These are phyloP conservation scores for Chernovozyma aurita DNA, from an alignment of 1,139 yeast species.

Conservation along the genomic window DNA sequence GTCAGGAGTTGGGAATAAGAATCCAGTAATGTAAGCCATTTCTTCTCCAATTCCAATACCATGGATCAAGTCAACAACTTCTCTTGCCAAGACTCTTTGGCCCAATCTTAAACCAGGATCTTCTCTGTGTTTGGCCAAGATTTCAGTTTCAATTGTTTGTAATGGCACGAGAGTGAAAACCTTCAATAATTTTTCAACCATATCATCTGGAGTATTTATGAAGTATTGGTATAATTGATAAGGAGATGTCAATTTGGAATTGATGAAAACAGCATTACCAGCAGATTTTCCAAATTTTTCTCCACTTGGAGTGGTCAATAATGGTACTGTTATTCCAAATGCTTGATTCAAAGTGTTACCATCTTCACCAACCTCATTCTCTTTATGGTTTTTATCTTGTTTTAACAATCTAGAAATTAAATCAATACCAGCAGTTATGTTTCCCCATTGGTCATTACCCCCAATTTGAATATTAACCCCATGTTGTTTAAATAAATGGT, in stretches of 20 bases:
- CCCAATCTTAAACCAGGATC: constrained; percentile 67
- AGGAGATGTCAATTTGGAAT: constrained; percentile 65
- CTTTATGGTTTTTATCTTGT: constrained; percentile 10
- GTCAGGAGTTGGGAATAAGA: constrained; percentile 60
- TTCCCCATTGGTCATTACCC: constrained; percentile 98
- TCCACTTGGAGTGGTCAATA: constrained; percentile 83
- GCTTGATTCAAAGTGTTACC: constrained; percentile 22
- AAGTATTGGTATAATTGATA: constrained; percentile 85
- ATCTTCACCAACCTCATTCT: constrained; percentile 3
- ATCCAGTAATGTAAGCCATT: constrained; percentile 59
- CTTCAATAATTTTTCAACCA: constrained; percentile 63
- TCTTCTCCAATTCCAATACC: constrained; percentile 73
- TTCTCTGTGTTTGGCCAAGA: constrained; percentile 47
- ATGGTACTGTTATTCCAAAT: constrained; percentile 85
- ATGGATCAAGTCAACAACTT: constrained; percentile 82
- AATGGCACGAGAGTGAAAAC: constrained; percentile 77
- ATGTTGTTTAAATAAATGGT: constrained; percentile 62
- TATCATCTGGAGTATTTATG: constrained; percentile 74
- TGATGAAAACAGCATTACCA: constrained; percentile 92
- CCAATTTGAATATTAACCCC: constrained; percentile 80
- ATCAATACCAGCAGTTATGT: constrained; percentile 94
- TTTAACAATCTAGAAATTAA: constrained; percentile 62
- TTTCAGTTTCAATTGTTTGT: constrained; percentile 45
- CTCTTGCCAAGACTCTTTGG: constrained; percentile 74
- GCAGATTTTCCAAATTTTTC: constrained; percentile 97